Conservation (phyloP, 208 protist genomes). For the Acanthamoeba sp. region DNA sequence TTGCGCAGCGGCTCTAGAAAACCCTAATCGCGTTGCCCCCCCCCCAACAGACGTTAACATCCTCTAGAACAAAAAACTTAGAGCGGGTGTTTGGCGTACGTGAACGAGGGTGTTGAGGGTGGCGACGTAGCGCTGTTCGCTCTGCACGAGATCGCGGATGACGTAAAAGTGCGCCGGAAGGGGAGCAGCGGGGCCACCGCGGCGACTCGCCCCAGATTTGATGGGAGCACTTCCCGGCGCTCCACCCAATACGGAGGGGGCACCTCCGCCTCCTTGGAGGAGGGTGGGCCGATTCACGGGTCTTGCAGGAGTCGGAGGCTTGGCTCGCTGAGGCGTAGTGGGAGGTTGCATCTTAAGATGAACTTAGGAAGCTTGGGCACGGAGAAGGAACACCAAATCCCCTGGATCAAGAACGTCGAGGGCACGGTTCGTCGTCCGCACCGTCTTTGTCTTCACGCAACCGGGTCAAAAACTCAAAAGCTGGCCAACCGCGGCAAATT, state of each 20-base stretch:
- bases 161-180: conserved; percentile 17
- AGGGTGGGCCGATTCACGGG: background rate
- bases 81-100: background rate
- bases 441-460: too few species aligned
- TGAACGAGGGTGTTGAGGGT: background rate
- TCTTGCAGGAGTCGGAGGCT: background rate
- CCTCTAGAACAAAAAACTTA: too few species aligned
- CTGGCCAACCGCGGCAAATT: too few species aligned
- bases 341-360: conserved; percentile 2
- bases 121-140: conserved; percentile 37
- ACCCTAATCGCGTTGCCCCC: background rate
- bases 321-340: background rate
- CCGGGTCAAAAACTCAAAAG: too few species aligned
- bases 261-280: background rate
- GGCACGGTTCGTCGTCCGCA: too few species aligned
- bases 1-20: conserved; percentile 27
- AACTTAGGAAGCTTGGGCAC: too few species aligned
- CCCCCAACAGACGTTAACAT: too few species aligned
- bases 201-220: background rate
- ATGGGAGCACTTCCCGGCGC: background rate
- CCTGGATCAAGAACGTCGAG: too few species aligned
- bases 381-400: too few species aligned
- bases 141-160: conserved; percentile 32
- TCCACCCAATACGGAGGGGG: background rate
- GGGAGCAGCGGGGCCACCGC: background rate